Base-by-base conservation (phyloP, 1,284 basidiomycete genomes). In the Apiotrichum akiyoshidainum region DNA sequence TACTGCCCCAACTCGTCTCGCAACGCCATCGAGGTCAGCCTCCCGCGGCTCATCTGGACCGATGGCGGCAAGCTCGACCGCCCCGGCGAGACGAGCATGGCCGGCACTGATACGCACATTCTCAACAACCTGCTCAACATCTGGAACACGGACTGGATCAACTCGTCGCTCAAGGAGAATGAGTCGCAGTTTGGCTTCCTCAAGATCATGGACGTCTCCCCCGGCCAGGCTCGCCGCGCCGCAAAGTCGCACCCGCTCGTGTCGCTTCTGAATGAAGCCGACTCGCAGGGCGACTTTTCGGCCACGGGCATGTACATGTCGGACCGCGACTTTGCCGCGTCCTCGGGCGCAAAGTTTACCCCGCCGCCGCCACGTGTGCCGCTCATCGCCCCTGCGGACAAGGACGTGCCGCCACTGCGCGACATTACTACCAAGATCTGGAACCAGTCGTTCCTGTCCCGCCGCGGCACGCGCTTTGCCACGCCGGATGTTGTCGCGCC, bases 401-500 rank as follows among this genome's bases (percentile, higher is more conserved):
- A 53, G 12, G 52, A 56, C 33, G 59, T 68, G 16, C 65, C 68
- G 1, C 59, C 75, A 9, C 64, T 75, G 16, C 75, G 78, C 44
- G 80, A 83, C 34, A 88, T 96, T 65, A 82, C 87, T 2, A 73
- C 76, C 12, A 77, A 81, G 46, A 81, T 83, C 21, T 93, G 90
- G 85, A 79, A 82, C 52, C 75, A 82, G 37, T 94, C 92, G 6
- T 90, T 87, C 69, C 79, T 98, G 37, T 92, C 90, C 52, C 85
- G 90, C 45, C 84, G 85, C 4, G 84, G 84, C 13, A 82, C 93
- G 60, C 86, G 86, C 65, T 94, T 91, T 84, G 90, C 87, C 74
- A 81, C 89, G 17, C 89, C 91, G 33, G 81, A 86, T 2, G 93
- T 82, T 5, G 85, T 95, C 21, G 94, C 96, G 0, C 93, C 95